phyloP scores from a whole-genome alignment of 768 basidiomycete genomes.

The Russula emetica region DNA sequence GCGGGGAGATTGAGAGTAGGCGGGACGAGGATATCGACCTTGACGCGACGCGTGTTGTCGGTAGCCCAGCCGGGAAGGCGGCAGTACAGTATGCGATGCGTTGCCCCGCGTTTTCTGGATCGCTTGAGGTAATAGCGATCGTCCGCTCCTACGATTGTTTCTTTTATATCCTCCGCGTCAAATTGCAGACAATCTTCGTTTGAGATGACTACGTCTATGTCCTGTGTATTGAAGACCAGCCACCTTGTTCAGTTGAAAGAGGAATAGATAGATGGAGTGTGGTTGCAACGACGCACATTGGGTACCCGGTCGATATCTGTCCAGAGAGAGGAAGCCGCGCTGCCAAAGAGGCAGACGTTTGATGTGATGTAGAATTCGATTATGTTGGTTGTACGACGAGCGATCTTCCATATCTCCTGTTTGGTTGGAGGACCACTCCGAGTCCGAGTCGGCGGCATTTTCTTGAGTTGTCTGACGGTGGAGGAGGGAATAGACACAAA shows the following conservation, averaged over 20 bases:
- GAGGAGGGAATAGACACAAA: too few relatives aligned
- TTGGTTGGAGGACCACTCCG: slow-evolving; percentile 5
- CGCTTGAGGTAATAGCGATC: slow-evolving; percentile 12
- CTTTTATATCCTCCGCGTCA: slow-evolving; percentile 3
- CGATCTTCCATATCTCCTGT: slow-evolving; percentile 15
- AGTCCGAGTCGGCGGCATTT: slow-evolving; percentile 10
- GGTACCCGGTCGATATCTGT: slow-evolving; percentile 11
- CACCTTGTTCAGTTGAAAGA: neutral
- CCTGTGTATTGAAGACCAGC: neutral
- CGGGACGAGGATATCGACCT: too few relatives aligned
- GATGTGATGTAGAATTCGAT: neutral
- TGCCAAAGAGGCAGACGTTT: slow-evolving; percentile 14
- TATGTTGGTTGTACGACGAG: slow-evolving; percentile 16
- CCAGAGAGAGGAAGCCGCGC: slow-evolving; percentile 12
- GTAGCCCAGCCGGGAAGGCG: slow-evolving; percentile 9
- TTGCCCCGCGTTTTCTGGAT: neutral
- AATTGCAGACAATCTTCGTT: neutral
- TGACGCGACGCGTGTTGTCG: neutral
- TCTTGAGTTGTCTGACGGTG: too few relatives aligned
- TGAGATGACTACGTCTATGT: slow-evolving; percentile 8
- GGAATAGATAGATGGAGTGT: neutral
- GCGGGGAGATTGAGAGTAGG: too few relatives aligned
- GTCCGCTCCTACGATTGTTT: neutral
- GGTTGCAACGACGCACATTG: neutral
- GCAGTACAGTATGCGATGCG: neutral